Conservation (phyloP, 2,329 filamentous ascomycete genomes). For the Arthrobotrys entomopaga region DNA sequence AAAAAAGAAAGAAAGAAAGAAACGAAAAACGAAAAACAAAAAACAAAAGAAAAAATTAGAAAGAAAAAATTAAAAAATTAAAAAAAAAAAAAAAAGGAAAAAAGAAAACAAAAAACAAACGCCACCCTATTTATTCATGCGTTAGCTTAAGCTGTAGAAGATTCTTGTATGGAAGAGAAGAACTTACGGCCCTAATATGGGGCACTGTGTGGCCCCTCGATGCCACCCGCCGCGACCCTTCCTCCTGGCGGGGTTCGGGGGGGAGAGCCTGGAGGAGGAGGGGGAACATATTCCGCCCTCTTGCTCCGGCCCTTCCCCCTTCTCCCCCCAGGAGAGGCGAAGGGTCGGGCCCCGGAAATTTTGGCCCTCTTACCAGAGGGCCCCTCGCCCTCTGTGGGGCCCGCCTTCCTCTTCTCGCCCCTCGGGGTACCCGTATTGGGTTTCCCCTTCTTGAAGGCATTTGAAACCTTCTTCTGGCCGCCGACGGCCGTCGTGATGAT, state of each 20-base stretch:
- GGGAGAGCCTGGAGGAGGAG: conserved; percentile 7
- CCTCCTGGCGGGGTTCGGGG: not conserved
- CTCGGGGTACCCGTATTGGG: not conserved
- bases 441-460: conserved; percentile 13
- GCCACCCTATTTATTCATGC: too few species aligned
- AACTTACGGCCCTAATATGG: not conserved
- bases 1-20: not conserved
- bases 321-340: too few species aligned
- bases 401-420: not conserved
- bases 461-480: conserved; percentile 14
- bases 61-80: not conserved
- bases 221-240: not conserved
- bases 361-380: too few species aligned
- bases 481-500: not conserved
- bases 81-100: not conserved
- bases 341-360: too few species aligned
- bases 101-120: not conserved
- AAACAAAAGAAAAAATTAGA: not conserved
- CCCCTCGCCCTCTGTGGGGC: too few species aligned
- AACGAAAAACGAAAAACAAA: not conserved
- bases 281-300: conserved; percentile 1
- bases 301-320: too few species aligned
- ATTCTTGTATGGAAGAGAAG: too few species aligned
- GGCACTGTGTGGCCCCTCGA: not conserved
- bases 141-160: too few species aligned